Conservation (phyloP, 169 alveolate genomes). For the Babesia caballi region DNA sequence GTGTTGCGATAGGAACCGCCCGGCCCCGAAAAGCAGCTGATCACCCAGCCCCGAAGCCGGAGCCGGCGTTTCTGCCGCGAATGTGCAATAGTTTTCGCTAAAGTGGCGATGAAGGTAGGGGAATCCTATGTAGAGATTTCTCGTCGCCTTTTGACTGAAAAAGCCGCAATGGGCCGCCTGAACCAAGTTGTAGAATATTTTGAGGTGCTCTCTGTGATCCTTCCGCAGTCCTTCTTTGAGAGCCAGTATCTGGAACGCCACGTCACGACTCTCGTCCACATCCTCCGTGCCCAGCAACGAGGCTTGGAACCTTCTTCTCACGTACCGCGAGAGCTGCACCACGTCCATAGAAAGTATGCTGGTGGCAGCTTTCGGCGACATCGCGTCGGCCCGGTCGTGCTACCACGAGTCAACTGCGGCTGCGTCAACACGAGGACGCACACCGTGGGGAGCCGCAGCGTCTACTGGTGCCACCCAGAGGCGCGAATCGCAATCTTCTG, state of each 20-base stretch:
- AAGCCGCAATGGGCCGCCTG: constrained; percentile 29
- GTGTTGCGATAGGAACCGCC: constrained; percentile 4
- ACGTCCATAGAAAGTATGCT: constrained; percentile 49
- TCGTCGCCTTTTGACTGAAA: neutral
- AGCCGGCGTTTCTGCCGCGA: neutral
- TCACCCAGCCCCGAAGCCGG: neutral
- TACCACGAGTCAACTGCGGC: too few relatives aligned
- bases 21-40: constrained; percentile 17
- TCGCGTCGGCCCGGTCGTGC: neutral
- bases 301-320: constrained; percentile 16
- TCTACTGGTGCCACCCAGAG: too few relatives aligned
- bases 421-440: too few relatives aligned
- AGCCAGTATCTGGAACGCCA: constrained; percentile 41
- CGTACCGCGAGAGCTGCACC: constrained; percentile 18
- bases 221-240: neutral
- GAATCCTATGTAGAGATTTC: constrained; percentile 22
- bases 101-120: constrained; percentile 34
- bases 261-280: constrained; percentile 34
- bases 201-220: constrained; percentile 16
- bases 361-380: constrained; percentile 6
- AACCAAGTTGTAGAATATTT: constrained; percentile 33
- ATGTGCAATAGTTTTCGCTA: constrained; percentile 12
- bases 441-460: too few relatives aligned
- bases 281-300: constrained; percentile 14
- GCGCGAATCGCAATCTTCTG: too few relatives aligned